Base-by-base conservation (phyloP, 208 protist genomes). In the Vickermania ingenoplastis region DNA sequence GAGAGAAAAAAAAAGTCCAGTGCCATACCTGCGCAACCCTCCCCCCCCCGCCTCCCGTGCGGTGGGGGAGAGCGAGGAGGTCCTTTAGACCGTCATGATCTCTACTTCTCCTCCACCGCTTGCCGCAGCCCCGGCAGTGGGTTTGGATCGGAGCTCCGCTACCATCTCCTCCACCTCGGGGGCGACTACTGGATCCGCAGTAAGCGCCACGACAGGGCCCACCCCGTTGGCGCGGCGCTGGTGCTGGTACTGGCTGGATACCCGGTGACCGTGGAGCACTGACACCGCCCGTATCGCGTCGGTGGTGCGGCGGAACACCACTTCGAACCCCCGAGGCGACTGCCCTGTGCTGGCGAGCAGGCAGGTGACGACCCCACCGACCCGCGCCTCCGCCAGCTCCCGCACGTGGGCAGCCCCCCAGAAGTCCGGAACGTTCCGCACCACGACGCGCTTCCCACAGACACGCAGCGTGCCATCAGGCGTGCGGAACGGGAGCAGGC, bases 161-260 rank as follows among this genome's bases (percentile, higher is more conserved):
- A 85, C 29, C 22, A 72, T 73, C 3, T 61, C 68, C 23, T 85
- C 48, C 51, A 89, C 67, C 26, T 92, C 85, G 23, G 79, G 78
- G 1, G 85, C 79, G 17, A 87, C 68, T 13, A 83, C 66, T 25
- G 85, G 85, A 65, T 89, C 85, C 24, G 75, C 85, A 0, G 69
- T 59, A 3, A 92, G 61, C 2, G 22, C 21, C 49, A 55, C n/a
- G 36, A 31, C 2, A 61, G 24, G 26, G 54, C 22, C 24, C 57
- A 41, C 28, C 36, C 53, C 23, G 28, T 28, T n/a, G n/a, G n/a
- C n/a, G n/a, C n/a, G n/a, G n/a, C n/a, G n/a, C n/a, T n/a, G n/a
- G n/a, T n/a, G n/a, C n/a, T n/a, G n/a, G n/a, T n/a, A n/a, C 28
- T 31, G 59, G 60, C 27, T 62, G 53, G 28, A 60, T 71, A 54